Base-by-base conservation (phyloP, 352 stramenopile genomes). In the Globisporangium spinosum region DNA sequence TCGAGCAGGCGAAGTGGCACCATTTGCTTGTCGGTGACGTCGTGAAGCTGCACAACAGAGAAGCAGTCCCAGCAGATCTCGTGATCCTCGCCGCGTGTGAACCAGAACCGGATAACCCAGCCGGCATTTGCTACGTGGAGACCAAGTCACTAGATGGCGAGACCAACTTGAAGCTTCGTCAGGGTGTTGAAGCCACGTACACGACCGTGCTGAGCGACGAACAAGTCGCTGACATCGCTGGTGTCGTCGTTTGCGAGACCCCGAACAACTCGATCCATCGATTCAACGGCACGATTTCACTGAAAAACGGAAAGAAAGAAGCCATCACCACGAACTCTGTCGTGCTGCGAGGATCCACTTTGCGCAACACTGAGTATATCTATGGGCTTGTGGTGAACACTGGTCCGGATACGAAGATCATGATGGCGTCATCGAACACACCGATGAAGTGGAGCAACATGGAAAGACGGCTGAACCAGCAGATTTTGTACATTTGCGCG, bases 111-210 rank as follows among this genome's bases (percentile, higher is more conserved):
- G 64, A 70, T 1, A 81, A 87, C 53, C 89, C 91, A 0, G 77
- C 77, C 0, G 91, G 92, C 1, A 93, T 96, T 49, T 97, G 88
- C 68, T 97, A 97, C 64, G 90, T 97, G 29, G 89, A 98, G 76
- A 98, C 93, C 53, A 95, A 97, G 57, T 97, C 89, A 12, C 77
- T 98, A n/a, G 93, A 98, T 65, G 93, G 93, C 35, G 93, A 98
- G 70, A 98, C 93, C 5, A 98, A 98, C 63, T 72, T 98, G 6
- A 98, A 98, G 77, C 80, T 97, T 0, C 77, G 92, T 25, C 82
- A 96, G 59, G 89, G 85, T 32, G 65, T 95, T 0, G 88, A 95
- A 51, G 76, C 72, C 8, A 92, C 87, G 58, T 95, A 95, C 70
- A 90, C 86, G 27, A 72, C 40, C 25, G 38, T 95, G n/a, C 58